Evolutionary conservation across 257 asterid species (phyloP).

Genomic region (Ilex aquifolium): DNA sequence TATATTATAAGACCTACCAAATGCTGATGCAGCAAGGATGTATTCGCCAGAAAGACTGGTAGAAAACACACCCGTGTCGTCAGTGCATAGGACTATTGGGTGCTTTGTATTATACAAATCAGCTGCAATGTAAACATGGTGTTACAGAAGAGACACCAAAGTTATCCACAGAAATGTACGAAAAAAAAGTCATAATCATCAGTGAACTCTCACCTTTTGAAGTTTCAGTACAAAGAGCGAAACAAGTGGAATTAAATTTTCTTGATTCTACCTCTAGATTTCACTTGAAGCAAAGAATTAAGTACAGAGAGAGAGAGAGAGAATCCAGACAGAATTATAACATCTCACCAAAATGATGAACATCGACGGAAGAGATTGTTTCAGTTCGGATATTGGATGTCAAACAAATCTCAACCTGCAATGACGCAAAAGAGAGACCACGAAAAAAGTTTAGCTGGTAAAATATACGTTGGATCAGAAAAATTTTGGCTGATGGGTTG

Average conservation of each 20-base stretch:
- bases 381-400: constrained; percentile 85
- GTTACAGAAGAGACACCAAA: background rate
- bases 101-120: constrained; percentile 67
- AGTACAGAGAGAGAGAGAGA: background rate
- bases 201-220: background rate
- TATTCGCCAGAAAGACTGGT: constrained; percentile 69
- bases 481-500: no score
- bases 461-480: background rate
- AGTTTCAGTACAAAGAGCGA: no score
- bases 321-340: no score
- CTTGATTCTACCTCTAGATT: background rate
- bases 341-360: constrained; percentile 88
- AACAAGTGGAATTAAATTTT: background rate
- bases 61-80: constrained; percentile 82
- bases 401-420: constrained; percentile 94
- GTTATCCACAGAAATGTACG: background rate
- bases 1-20: constrained; percentile 38
- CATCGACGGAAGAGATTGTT: constrained; percentile 73
- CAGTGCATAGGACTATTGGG: constrained; percentile 76
- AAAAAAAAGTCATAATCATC: background rate
- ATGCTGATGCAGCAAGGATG: constrained; percentile 53
- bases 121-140: constrained; percentile 42
- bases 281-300: background rate
- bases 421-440: constrained; percentile 5
- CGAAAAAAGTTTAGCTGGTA: constrained; percentile 8